phyloP scores from a whole-genome alignment of 306 rosid species.

The Cucumis hystrix region DNA sequence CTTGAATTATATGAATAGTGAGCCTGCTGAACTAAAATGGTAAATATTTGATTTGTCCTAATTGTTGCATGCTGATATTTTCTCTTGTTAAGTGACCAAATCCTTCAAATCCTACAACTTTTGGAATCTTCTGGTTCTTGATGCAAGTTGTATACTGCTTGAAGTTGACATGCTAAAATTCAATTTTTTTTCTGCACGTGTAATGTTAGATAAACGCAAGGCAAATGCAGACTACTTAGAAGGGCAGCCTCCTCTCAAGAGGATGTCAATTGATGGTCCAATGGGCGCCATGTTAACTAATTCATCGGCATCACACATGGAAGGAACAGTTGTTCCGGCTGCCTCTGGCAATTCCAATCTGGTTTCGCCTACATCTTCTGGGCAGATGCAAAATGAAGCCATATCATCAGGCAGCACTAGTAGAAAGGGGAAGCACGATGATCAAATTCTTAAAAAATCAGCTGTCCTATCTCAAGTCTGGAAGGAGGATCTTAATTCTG shows the following conservation, averaged over 20 bases:
- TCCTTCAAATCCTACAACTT: neutral
- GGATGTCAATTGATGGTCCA: conserved; percentile 38
- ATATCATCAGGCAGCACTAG: conserved; percentile 15
- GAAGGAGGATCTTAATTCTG: conserved; percentile 81
- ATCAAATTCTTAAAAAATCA: conserved; percentile 30
- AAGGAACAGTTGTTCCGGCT: conserved; percentile 23
- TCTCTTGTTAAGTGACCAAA: neutral
- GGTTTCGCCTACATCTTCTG: conserved; percentile 39
- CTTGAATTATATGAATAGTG: neutral
- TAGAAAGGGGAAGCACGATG: conserved; percentile 21
- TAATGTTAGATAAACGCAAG: conserved; percentile 56
- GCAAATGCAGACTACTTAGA: conserved; percentile 54
- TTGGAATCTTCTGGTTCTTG: neutral
- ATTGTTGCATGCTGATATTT: neutral
- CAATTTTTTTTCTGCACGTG: neutral
- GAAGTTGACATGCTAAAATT: neutral
- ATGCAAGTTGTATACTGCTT: neutral
- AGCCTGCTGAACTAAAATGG: neutral
- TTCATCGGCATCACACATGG: conserved; percentile 52
- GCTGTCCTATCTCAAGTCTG: conserved; percentile 65
- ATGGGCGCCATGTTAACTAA: conserved; percentile 45
- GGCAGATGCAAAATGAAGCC: conserved; percentile 28
- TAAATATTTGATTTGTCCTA: neutral
- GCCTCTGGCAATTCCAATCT: neutral
- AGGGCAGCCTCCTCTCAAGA: conserved; percentile 62